A percentile compares a stretch with the other conserved stretches of the same genome.
Evolutionary conservation across 148 eudicot species (phyloP).

Genomic region (Cornus controversa): DNA sequence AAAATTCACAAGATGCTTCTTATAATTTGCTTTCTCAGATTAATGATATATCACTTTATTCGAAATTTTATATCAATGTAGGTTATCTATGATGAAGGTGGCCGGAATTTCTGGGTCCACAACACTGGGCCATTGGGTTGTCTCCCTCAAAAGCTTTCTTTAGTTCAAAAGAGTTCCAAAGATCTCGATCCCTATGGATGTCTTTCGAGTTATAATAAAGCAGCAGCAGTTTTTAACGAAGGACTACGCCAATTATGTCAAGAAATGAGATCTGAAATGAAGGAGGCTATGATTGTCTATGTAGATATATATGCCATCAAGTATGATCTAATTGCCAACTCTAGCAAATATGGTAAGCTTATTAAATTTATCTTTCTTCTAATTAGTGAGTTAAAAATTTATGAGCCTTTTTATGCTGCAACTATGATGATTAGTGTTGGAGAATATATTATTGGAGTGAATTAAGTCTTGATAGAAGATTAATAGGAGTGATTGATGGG

Average conservation of each 20-base stretch:
- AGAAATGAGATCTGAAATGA: conserved; percentile 56
- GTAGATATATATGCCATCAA: conserved; percentile 89
- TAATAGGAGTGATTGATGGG: no score
- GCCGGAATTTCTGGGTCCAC: conserved; percentile 83
- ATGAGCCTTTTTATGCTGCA: neutral
- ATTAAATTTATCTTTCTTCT: neutral
- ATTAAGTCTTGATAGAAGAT: no score
- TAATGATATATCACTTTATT: neutral
- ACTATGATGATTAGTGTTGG: neutral
- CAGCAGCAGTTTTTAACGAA: conserved; percentile 63
- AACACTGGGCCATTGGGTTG: conserved; percentile 97
- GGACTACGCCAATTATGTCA: conserved; percentile 50
- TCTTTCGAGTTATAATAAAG: conserved; percentile 63
- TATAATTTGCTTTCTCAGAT: neutral
- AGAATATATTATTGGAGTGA: no score
- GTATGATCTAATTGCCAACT: conserved; percentile 74
- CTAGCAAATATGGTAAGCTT: conserved; percentile 60
- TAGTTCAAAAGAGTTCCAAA: conserved; percentile 31
- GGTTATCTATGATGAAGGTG: conserved; percentile 75
- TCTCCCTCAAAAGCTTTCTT: conserved; percentile 74
- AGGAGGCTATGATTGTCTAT: conserved; percentile 66
- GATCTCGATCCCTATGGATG: conserved; percentile 66
- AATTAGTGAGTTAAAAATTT: neutral
- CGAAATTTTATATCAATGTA: conserved; percentile 15
- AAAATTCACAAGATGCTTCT: neutral